These are phyloP conservation scores for Pseudocercospora cruenta DNA, from an alignment of 2,329 filamentous ascomycete genomes.

Conservation along the genomic window DNA sequence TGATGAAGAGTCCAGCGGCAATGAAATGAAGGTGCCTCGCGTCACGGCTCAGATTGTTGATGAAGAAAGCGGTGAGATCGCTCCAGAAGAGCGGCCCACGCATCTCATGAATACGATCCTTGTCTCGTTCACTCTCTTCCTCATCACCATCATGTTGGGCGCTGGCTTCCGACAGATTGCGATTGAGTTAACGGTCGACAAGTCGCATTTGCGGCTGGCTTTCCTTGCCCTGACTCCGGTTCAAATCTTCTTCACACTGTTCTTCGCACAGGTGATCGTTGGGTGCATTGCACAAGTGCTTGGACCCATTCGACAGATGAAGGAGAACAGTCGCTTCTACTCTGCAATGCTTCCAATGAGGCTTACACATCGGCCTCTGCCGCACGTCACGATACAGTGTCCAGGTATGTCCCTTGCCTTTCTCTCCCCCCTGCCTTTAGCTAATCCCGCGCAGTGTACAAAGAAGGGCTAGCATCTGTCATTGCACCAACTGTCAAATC, in stretches of 20 bases:
- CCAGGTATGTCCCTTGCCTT: conserved; percentile 46
- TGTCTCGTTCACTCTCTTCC: conserved; percentile 66
- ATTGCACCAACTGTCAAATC: conserved; percentile 78
- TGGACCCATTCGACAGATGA: conserved; percentile 74
- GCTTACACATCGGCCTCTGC: conserved; percentile 60
- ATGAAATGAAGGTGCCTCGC: conserved; percentile 51
- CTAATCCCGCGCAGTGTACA: conserved; percentile 63
- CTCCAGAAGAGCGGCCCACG: conserved; percentile 66
- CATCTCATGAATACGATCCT: conserved; percentile 72
- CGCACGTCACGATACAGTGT: conserved; percentile 76
- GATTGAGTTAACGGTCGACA: conserved; percentile 69
- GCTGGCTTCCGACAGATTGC: conserved; percentile 71
- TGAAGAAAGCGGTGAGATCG: conserved; percentile 70
- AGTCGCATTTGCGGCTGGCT: conserved; percentile 63
- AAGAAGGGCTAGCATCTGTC: conserved; percentile 75
- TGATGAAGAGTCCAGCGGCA: conserved; percentile 50
- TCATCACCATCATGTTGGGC: conserved; percentile 69
- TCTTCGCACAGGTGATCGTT: conserved; percentile 78
- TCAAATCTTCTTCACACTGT: conserved; percentile 78
- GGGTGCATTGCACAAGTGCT: conserved; percentile 76
- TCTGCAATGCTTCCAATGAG: conserved; percentile 71
- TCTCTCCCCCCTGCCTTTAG: neutral
- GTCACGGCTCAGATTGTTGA: conserved; percentile 64
- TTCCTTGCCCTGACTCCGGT: conserved; percentile 69
- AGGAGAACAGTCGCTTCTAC: conserved; percentile 76